phyloP scores from a whole-genome alignment of 1,284 basidiomycete genomes.

The Cutaneotrichosporon sp. region DNA sequence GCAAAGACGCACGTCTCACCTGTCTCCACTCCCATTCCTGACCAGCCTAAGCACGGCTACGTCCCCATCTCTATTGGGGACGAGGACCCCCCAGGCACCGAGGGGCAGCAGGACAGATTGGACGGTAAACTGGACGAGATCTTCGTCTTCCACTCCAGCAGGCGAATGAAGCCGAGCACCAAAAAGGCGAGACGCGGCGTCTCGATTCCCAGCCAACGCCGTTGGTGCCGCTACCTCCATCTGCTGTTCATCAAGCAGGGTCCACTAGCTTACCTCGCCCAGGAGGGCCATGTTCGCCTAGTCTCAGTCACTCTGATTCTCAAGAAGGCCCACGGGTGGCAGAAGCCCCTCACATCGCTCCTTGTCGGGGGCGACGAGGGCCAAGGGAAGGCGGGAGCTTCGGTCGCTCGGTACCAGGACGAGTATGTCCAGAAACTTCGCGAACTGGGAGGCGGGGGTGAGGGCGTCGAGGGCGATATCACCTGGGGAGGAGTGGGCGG shows the following conservation, averaged over 20 bases:
- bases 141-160: slow-evolving; percentile 38
- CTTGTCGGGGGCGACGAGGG: slow-evolving; percentile 23
- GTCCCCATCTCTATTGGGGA: slow-evolving; percentile 36
- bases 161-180: slow-evolving; percentile 41
- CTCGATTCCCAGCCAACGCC: slow-evolving; percentile 38
- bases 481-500: slow-evolving; percentile 8
- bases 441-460: background rate
- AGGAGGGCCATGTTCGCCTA: slow-evolving; percentile 24
- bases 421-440: slow-evolving; percentile 3
- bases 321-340: slow-evolving; percentile 30
- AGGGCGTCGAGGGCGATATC: slow-evolving; percentile 5
- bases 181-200: slow-evolving; percentile 31
- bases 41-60: slow-evolving; percentile 9
- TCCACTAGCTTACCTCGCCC: slow-evolving; percentile 22
- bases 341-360: slow-evolving; percentile 34
- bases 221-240: slow-evolving; percentile 41
- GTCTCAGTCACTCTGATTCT: slow-evolving; percentile 32
- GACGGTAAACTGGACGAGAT: slow-evolving; percentile 40
- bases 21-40: background rate
- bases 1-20: background rate
- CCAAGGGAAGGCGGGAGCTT: slow-evolving; percentile 1
- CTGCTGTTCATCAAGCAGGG: slow-evolving; percentile 32
- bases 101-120: slow-evolving; percentile 31
- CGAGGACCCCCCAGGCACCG: slow-evolving; percentile 15
- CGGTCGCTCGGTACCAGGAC: slow-evolving; percentile 1